Base-by-base conservation (phyloP, 352 stramenopile species). In the Pythium diclinum region DNA sequence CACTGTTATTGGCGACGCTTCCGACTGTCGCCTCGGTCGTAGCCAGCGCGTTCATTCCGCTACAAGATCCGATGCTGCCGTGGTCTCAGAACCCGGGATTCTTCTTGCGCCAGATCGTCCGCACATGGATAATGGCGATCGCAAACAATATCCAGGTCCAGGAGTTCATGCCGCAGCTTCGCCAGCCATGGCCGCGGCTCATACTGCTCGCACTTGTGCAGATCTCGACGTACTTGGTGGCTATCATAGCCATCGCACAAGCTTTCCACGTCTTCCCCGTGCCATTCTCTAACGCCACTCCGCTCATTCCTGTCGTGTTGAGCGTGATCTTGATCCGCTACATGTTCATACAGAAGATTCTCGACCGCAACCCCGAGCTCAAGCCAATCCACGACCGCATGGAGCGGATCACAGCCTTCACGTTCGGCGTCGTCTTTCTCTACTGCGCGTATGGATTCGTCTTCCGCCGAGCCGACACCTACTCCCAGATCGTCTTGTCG, bases 91-190 rank as follows among this genome's bases (percentile, higher is more conserved):
- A 57, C 19, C 25, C 54, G 3, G 54, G 19, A 0, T 85, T 78
- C 23, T 73, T 76, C 11, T 58, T 68, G 16, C 72, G 73, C 0
- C 61, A 69, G 30, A 67, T 72, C 14, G 19, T 75, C 7, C 67
- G 57, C 0, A 61, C 60, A 1, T 58, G 70, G 28, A 40, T 73
- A 6, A 55, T 66, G 3, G 59, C 49, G 4, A 51, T 79, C 13
- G 54, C 61, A 1, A 59, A 62, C n/a, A 56, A 62, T 25, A 19
- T 65, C 3, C 63, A 67, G 0, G 60, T 72, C 5, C 36, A 68
- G 0, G 64, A 78, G 28, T 75, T 71, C 52, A 73, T 79, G 33
- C 61, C 70, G 0, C 64, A 65, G 28, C 71, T 74, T 14, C 53
- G 44, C n/a, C 19, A 76, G 2, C 69, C 71, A 2, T 64, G 58